Conservation (phyloP, 495 filamentous ascomycete species). For the Penicillium alfredii region DNA sequence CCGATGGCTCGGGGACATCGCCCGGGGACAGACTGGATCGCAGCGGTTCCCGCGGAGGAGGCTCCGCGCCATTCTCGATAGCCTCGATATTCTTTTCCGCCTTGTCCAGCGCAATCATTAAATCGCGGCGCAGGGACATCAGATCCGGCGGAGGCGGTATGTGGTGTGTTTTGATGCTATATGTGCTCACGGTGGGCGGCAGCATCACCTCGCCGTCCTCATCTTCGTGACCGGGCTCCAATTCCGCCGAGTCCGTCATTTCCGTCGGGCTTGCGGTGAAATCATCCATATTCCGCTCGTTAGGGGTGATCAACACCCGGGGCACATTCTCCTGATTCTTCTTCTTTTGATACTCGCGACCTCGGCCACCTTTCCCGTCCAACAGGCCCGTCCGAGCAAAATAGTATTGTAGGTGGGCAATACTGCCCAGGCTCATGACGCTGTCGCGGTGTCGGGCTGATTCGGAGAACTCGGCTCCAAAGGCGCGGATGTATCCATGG, state of each 20-base stretch:
- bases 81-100: conserved; percentile 61
- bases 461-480: conserved; percentile 82
- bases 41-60: conserved; percentile 24
- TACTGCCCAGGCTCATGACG: conserved; percentile 92
- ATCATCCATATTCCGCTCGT: conserved; percentile 37
- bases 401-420: conserved; percentile 96
- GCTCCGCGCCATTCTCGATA: conserved; percentile 30
- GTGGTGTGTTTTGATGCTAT: conserved; percentile 79
- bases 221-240: conserved; percentile 50
- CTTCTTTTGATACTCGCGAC: conserved; percentile 63
- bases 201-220: conserved; percentile 69
- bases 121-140: conserved; percentile 65
- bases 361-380: conserved; percentile 85
- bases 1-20: conserved; percentile 22
- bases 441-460: conserved; percentile 87
- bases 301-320: conserved; percentile 38
- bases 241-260: conserved; percentile 32
- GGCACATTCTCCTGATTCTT: conserved; percentile 40
- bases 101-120: conserved; percentile 62
- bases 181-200: conserved; percentile 93
- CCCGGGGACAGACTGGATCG: conserved; percentile 31
- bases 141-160: conserved; percentile 83
- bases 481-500: conserved; percentile 84
- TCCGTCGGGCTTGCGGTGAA: conserved; percentile 52
- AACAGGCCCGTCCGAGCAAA: conserved; percentile 91